Evolutionary conservation across 805 yeast species (phyloP).

Genomic region (Sugiyamaella smithiae): DNA sequence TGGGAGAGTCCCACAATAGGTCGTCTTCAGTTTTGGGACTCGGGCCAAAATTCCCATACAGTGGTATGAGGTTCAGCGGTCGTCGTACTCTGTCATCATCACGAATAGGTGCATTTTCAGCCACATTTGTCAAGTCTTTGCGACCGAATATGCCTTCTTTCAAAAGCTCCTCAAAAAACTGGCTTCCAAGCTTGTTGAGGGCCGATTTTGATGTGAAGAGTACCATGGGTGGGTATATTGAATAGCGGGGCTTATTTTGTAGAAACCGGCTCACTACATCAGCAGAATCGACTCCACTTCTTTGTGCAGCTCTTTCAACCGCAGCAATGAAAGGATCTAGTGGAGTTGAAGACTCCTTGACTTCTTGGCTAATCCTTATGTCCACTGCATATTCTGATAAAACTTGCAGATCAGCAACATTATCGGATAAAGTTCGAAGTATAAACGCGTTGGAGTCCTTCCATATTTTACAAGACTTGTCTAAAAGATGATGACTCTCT

Average conservation of each 20-base stretch:
- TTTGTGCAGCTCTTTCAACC: background rate
- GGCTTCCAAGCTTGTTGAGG: background rate
- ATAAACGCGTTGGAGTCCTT: too few species aligned
- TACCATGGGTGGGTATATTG: conserved; percentile 65
- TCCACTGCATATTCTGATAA: background rate
- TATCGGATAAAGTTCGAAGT: too few species aligned
- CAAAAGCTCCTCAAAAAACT: conserved; percentile 28
- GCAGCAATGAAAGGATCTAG: background rate
- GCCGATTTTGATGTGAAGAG: conserved; percentile 49
- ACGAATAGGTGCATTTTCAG: conserved; percentile 65
- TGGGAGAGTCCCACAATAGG: conserved; percentile 34
- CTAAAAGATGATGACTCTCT: conserved; percentile 10
- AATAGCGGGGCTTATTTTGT: conserved; percentile 50
- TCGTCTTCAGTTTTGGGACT: conserved; percentile 15
- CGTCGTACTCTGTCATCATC: conserved; percentile 55
- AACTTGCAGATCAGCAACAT: background rate
- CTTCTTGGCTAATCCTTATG: background rate
- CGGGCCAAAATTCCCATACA: conserved; percentile 65
- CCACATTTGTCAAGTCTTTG: conserved; percentile 52
- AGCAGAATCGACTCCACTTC: background rate
- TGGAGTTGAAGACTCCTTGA: background rate
- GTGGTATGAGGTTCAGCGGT: conserved; percentile 58
- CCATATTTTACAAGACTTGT: conserved; percentile 8
- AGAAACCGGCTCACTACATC: background rate
- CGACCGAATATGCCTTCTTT: conserved; percentile 22